Evolutionary conservation across 2,329 filamentous ascomycete genomes (phyloP).

Genomic region (Elsinoe arachidis): DNA sequence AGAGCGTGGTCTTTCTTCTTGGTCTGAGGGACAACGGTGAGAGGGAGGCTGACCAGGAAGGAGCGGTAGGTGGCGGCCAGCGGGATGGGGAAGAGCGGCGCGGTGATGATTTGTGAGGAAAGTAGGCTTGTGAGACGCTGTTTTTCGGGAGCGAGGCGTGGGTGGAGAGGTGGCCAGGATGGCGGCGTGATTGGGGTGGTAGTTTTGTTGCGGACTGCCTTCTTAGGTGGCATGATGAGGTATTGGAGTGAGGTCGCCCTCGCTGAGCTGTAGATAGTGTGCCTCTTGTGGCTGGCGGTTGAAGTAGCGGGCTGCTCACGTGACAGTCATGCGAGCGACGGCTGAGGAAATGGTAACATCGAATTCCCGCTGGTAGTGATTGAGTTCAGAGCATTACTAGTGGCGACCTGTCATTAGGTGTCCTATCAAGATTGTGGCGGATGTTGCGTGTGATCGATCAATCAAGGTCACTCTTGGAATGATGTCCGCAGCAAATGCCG

Average conservation of each 20-base stretch:
- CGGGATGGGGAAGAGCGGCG: slow-evolving; percentile 63
- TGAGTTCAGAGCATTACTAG: no score
- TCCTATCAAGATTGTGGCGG: no score
- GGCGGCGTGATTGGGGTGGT: slow-evolving; percentile 29
- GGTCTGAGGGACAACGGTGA: slow-evolving; percentile 68
- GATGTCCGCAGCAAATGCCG: no score
- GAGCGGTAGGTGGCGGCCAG: slow-evolving; percentile 69
- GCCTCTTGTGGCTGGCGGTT: no score
- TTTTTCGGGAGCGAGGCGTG: slow-evolving; percentile 56
- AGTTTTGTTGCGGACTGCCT: not conserved
- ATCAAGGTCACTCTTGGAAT: no score
- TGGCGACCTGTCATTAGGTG: no score
- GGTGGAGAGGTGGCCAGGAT: slow-evolving; percentile 65
- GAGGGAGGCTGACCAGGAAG: slow-evolving; percentile 61
- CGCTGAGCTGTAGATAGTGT: no score
- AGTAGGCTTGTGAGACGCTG: slow-evolving; percentile 52
- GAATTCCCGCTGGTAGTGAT: no score
- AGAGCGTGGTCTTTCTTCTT: slow-evolving; percentile 74
- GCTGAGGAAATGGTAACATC: no score
- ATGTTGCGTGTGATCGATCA: no score
- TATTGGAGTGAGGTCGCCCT: slow-evolving; percentile 14
- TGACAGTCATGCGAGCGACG: no score
- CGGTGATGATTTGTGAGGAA: slow-evolving; percentile 61
- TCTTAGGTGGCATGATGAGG: slow-evolving; percentile 20
- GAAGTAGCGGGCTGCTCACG: no score